Base-by-base conservation (phyloP, 1,284 basidiomycete species). In the Fistulina hepatica region DNA sequence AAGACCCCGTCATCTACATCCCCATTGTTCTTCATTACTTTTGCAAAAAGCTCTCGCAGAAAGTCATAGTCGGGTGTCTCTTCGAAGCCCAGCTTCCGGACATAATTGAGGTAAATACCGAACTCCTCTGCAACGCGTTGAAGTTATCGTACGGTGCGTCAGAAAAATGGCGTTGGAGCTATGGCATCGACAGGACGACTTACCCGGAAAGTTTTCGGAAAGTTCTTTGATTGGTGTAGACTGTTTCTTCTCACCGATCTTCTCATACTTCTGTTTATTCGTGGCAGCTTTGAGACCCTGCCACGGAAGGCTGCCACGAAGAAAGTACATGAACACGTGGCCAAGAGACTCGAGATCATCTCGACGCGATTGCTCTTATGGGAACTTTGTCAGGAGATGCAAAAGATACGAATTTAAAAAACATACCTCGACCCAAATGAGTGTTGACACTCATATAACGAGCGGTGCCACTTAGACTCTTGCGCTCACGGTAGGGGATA, bases 181-280 rank as follows among this genome's bases (percentile, higher is more conserved):
- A 9, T 9, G n/a, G n/a, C n/a, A n/a, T n/a, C n/a, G n/a, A n/a
- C 36, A 33, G 33, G 15, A 20, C 10, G n/a, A 61, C 73, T 49
- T 50, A 88, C 86, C 84, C 41, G 91, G 91, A 63, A 86, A 92
- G 30, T 86, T 84, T 48, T 95, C 91, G 50, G 83, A 89, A 12
- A 97, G 69, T 58, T 95, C 91, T 59, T 90, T 91, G 59, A 95
- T 94, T 9, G 86, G 82, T 13, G 92, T 95, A 34, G 82, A 86
- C 68, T 95, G 91, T 69, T 97, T 97, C 78, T 97, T 97, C 69
- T 97, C 92, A 44, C 91, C 91, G 57, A 97, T 97, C 69, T 94
- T 95, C 67, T 97, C 92, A 64, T 95, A 97, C 69, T 95, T 95
- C 65, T 94, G 90, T 69, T 95, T 95, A 69, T 95, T 94, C 43